A percentile compares a stretch with the other conserved stretches of the same genome.
Conservation (phyloP, 2,329 filamentous ascomycete species). For the Neurospora sp. region DNA sequence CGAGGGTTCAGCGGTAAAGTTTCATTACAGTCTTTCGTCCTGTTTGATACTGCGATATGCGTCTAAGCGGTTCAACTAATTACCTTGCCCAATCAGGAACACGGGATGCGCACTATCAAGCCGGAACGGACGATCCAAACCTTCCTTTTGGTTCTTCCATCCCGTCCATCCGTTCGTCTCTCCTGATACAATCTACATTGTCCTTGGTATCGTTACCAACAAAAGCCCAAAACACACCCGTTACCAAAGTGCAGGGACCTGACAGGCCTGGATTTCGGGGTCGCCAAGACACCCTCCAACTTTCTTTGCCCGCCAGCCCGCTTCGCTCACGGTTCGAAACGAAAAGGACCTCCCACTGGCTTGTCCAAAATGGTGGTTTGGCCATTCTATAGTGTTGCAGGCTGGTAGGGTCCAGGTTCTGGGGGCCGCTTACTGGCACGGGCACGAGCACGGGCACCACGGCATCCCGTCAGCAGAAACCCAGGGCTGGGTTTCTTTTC, state of each 20-base stretch:
- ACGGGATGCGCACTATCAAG: neutral
- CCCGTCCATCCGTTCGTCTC: neutral
- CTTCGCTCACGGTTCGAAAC: neutral
- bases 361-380: neutral
- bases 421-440: neutral
- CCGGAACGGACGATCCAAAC: neutral
- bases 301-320: neutral
- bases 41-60: neutral
- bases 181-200: neutral
- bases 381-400: neutral
- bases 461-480: neutral
- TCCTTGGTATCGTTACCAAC: neutral
- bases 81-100: neutral
- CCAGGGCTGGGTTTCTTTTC: neutral
- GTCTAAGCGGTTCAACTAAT: neutral
- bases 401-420: neutral
- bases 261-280: neutral
- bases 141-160: neutral
- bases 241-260: neutral
- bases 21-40: neutral
- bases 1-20: neutral
- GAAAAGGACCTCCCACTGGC: neutral
- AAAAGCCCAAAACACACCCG: neutral
- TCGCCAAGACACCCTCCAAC: neutral
- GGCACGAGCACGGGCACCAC: neutral